Evolutionary conservation across 2,329 filamentous ascomycete species (phyloP), one percentile per base, ranked within the genome.

Genomic region (Sarocladium strictum): DNA sequence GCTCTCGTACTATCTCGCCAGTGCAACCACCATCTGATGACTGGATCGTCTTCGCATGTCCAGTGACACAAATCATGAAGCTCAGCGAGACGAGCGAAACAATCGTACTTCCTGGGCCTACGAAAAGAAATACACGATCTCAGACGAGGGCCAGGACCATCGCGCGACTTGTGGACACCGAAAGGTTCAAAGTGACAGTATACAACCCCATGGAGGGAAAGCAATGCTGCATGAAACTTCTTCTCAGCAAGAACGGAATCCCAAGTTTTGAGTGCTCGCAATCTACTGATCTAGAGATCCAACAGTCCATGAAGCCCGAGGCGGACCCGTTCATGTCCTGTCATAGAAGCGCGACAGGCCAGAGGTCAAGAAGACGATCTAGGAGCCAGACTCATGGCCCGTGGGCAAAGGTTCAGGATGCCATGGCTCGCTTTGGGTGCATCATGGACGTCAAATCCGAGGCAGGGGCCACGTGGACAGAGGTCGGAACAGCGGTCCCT

Each of bases 371-470:
- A 35, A 21, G 4, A 19, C 3, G 4, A 3, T 5, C 47, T 21
- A 7, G 10, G 10, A 3, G 21, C 10, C 11, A 60, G 58, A n/a
- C 58, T 61, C 54, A 1, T 52, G 33, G 12, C 47, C 43, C 15
- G 40, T 65, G 62, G 62, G 11, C 40, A 4, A 40, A 50, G 32
- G 55, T 64, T 2, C 56, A 58, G 43, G 40, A 47, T 10, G 55
- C 61, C 47, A 65, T 65, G 63, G 40, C 57, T 9, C 19, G 51
- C 3, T 60, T 60, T 17, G 32, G 56, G 3, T 64, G 63, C 55
- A 41, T 63, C 5, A 54, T 61, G 21, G 59, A 63, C 21, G 55
- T 57, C 24, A 56, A 53, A 15, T 58, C 61, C 26, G 58, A 57
- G 52, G 56, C 54, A 12, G 62, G 56, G 17, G 50, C 54, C 5